Base-by-base conservation (phyloP, 208 protist species). In the Acanthamoeba royreba region DNA sequence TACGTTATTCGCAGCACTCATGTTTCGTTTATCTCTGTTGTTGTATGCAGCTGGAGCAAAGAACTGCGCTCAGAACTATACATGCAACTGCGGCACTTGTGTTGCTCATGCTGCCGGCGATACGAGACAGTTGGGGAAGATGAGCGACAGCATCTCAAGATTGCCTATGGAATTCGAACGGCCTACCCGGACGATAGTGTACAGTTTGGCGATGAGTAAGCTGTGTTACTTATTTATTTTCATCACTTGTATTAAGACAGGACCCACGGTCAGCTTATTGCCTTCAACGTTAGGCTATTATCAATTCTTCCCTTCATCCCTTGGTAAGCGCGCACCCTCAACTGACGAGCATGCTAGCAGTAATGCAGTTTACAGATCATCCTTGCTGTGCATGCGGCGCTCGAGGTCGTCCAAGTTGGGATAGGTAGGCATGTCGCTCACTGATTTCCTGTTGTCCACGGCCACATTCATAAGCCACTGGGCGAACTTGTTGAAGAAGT, bases 401-500 rank as follows among this genome's bases (percentile, higher is more conserved):
- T 81, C 72, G 4, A 81, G 42, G 19, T 81, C 72, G 4, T 45
- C 40, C 40, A 81, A 52, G 72, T n/a, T n/a, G 33, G 72, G 72
- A 28, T 49, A 81, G 47, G 22, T 35, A 4, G 81, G 81, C 81
- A 88, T 88, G 31, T 9, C 19, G 28, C 35, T 40, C 4, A 63
- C 11, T 25, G 81, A 88, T 49, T 88, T 88, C 25, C 42, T 28
- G 81, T 88, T 88, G 81, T 88, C 81, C 31, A 88, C 81, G 0
- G 81, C 81, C 19, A 38, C 52, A 33, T 88, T 63, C 46, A 61
- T 88, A 31, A 88, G 45, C 81, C 81, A 88, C 47, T 88, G 81
- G 13, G 81, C 81, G 28, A 33, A 38, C 81, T 88, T 52, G 0
- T 19, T 88, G 81, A 66, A 63, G 47, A 88, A 88, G 52, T 88